Evolutionary conservation across 352 stramenopile species (phyloP).

Genomic region (Pythium guiyangense): DNA sequence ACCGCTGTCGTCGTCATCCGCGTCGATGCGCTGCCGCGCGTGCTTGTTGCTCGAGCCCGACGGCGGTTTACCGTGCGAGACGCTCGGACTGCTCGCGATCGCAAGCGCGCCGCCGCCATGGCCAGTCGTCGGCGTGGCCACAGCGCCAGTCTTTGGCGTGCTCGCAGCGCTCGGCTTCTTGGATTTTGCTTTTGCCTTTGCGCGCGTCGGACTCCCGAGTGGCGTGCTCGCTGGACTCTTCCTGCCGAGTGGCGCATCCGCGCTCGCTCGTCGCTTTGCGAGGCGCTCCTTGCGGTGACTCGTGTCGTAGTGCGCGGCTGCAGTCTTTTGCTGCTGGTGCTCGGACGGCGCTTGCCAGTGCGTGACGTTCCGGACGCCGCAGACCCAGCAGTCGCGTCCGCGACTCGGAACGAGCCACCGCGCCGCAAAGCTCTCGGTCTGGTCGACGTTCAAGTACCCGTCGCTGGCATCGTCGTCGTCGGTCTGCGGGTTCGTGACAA

Average conservation of each 20-base stretch:
- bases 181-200: constrained; percentile 11
- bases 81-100: constrained; percentile 4
- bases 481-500: constrained; percentile 58
- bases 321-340: constrained; percentile 25
- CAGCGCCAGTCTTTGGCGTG: not conserved
- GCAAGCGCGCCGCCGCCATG: not conserved
- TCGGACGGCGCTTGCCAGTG: constrained; percentile 51
- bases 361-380: constrained; percentile 61
- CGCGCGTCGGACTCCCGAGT: constrained; percentile 2
- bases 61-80: constrained; percentile 6
- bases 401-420: constrained; percentile 69
- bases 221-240: not conserved
- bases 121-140: too few species aligned
- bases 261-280: constrained; percentile 2
- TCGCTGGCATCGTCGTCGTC: constrained; percentile 37
- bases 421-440: constrained; percentile 53
- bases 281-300: constrained; percentile 6
- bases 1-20: constrained; percentile 16
- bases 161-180: constrained; percentile 3
- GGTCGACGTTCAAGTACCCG: constrained; percentile 73
- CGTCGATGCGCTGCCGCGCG: constrained; percentile 5
- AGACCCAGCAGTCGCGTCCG: constrained; percentile 66
- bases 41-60: constrained; percentile 9
- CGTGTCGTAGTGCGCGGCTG: constrained; percentile 11
- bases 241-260: constrained; percentile 1